phyloP scores from a whole-genome alignment of 2,329 filamentous ascomycete species.

The Talaromyces sp. region DNA sequence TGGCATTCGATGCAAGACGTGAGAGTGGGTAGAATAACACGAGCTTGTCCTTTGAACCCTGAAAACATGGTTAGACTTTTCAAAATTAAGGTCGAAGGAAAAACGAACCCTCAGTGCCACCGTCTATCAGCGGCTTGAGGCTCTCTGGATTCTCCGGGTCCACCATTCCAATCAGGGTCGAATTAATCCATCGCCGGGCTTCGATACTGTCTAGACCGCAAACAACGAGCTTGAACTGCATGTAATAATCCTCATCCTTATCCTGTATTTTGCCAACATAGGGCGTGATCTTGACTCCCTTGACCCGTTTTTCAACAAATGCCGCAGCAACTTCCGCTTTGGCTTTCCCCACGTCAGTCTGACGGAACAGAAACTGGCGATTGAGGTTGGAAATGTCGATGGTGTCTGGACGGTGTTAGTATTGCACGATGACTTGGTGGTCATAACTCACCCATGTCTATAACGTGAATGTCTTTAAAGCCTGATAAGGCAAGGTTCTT shows the following conservation, averaged over 20 bases:
- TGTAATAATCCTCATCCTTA: constrained; percentile 93
- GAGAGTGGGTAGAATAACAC: constrained; percentile 86
- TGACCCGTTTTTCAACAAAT: constrained; percentile 86
- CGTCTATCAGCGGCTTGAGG: constrained; percentile 91
- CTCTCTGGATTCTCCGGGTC: constrained; percentile 77
- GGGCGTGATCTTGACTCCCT: constrained; percentile 86
- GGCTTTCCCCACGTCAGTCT: constrained; percentile 83
- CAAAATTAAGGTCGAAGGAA: neutral
- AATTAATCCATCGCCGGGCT: constrained; percentile 97
- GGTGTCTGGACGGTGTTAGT: constrained; percentile 60
- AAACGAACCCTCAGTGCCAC: constrained; percentile 75
- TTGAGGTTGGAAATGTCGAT: constrained; percentile 99
- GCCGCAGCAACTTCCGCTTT: constrained; percentile 91
- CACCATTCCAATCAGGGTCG: constrained; percentile 84
- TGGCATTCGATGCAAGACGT: constrained; percentile 98
- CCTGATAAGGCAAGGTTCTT: constrained; percentile 94
- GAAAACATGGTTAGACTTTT: neutral
- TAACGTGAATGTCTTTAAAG: constrained; percentile 96
- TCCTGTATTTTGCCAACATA: constrained; percentile 96
- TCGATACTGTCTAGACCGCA: constrained; percentile 97
- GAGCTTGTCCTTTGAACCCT: constrained; percentile 94
- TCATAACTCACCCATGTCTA: constrained; percentile 79
- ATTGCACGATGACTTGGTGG: neutral
- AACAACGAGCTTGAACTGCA: constrained; percentile 90
- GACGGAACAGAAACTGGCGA: constrained; percentile 92